Conservation (phyloP, 352 stramenopile genomes). For the Pythium catenulatum region DNA sequence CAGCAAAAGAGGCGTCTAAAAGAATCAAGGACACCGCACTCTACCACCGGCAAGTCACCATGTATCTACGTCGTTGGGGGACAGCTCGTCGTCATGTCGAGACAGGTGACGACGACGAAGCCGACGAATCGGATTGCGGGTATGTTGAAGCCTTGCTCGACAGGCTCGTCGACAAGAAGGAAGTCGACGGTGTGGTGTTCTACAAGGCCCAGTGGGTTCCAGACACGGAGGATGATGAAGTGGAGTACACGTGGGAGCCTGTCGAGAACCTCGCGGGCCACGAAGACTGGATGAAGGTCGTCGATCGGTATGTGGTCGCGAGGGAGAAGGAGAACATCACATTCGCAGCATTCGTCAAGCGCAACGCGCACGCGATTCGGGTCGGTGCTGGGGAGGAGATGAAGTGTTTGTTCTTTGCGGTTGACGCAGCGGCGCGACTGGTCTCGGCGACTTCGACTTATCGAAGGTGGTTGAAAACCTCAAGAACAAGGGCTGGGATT, state of each 20-base stretch:
- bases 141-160: not conserved
- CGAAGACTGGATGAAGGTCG: not conserved
- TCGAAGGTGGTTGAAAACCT: not conserved
- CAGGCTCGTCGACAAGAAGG: not conserved
- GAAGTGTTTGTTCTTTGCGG: not conserved
- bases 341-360: not conserved
- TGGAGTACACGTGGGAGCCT: not conserved
- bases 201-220: constrained; percentile 1
- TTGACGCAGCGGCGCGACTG: not conserved
- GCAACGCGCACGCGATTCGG: not conserved
- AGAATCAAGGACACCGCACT: too few relatives aligned
- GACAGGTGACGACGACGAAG: not conserved
- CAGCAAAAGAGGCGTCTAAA: too few relatives aligned
- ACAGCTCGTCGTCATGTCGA: not conserved
- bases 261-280: not conserved
- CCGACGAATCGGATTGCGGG: not conserved
- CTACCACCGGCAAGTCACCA: too few relatives aligned
- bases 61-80: too few relatives aligned
- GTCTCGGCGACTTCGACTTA: not conserved
- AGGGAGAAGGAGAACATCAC: not conserved
- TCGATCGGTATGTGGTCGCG: not conserved
- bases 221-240: not conserved
- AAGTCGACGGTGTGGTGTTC: not conserved
- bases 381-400: constrained; percentile 8
- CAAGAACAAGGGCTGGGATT: not conserved